Evolutionary conservation across 345 rosid genomes (phyloP), one percentile per base, ranked within the genome.

Genomic region (Arabidopsis thaliana): DNA sequence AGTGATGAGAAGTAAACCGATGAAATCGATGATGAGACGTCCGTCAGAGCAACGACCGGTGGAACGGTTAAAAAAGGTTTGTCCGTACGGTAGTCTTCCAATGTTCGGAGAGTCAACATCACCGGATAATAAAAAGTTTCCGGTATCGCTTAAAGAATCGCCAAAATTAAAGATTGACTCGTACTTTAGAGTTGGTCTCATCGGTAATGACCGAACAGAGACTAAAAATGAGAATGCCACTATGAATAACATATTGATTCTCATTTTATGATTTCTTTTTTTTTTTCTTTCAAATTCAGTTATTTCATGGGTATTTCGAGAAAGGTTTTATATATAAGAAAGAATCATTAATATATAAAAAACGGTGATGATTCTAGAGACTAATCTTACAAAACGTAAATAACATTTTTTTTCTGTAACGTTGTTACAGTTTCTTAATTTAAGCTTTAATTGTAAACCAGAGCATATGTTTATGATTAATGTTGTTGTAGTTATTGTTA

Each of bases 141-240:
- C 97, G 0, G 91, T 86, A 76, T 89, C 97, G 51, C 95, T 91
- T 32, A 89, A 75, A 30, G 97, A 91, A 80, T 91, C 95, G 0
- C 97, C 97, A 2, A 91, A 89, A 75, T 89, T 89, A 77, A 85
- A 91, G 16, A 91, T 85, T 1, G 91, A 78, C n/a, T 89, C 83
- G 57, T 84, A 91, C 22, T 73, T 78, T 14, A n/a, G 71, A 53
- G 38, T 28, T 42, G 42, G 55, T 56, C 42, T 75, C 10, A 59
- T 28, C 9, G 74, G 74, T 8, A 37, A 61, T 42, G 85, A 32
- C 7, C 4, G 1, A 28, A 69, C 57, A 9, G 32, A 8, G 63
- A 60, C 38, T 12, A 76, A 10, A 20, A 42, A 10, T 22, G 74
- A 78, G n/a, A 73, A 73, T 46, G 52, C 16, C 14, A 41, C 50